Percentiles rank a stretch among this genome's conserved stretches.
phyloP scores from a whole-genome alignment of 2,329 filamentous ascomycete genomes.

The Plenodomus tracheiphilus region DNA sequence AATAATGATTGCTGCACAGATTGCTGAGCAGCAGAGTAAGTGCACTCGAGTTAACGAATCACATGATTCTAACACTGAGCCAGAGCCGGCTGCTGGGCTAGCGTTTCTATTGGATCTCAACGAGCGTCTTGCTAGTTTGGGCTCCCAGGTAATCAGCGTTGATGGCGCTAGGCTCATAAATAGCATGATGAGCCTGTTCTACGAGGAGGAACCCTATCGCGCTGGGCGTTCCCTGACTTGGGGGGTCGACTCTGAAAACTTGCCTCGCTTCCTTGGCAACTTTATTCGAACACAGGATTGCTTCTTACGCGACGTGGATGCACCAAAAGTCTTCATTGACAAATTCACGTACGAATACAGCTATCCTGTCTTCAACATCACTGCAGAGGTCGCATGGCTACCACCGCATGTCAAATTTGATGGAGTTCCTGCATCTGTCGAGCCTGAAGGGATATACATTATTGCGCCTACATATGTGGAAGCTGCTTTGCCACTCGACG shows the following conservation, averaged over 20 bases:
- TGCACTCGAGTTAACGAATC: no score
- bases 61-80: slow-evolving; percentile 1
- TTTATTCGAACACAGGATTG: slow-evolving; percentile 41
- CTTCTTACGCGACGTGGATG: slow-evolving; percentile 21
- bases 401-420: slow-evolving; percentile 22
- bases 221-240: slow-evolving; percentile 15
- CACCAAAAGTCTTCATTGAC: slow-evolving; percentile 17
- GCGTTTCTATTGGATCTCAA: slow-evolving; percentile 15
- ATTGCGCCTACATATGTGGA: slow-evolving; percentile 18
- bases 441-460: slow-evolving; percentile 20
- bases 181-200: slow-evolving; percentile 32
- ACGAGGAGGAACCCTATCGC: slow-evolving; percentile 9
- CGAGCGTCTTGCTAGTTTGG: slow-evolving; percentile 5
- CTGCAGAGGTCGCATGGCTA: slow-evolving; percentile 26
- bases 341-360: slow-evolving; percentile 8
- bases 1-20: slow-evolving; percentile 8
- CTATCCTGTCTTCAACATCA: slow-evolving; percentile 12
- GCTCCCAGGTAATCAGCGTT: slow-evolving; percentile 8
- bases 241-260: slow-evolving; percentile 27
- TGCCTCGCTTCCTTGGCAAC: slow-evolving; percentile 33
- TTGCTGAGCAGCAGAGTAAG: slow-evolving; percentile 4
- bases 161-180: slow-evolving; percentile 24
- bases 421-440: slow-evolving; percentile 12
- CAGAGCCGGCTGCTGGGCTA: slow-evolving; percentile 11
- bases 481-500: not conserved